phyloP scores from a whole-genome alignment of 495 filamentous ascomycete species.

The Hypoxylon lienhwacheense region DNA sequence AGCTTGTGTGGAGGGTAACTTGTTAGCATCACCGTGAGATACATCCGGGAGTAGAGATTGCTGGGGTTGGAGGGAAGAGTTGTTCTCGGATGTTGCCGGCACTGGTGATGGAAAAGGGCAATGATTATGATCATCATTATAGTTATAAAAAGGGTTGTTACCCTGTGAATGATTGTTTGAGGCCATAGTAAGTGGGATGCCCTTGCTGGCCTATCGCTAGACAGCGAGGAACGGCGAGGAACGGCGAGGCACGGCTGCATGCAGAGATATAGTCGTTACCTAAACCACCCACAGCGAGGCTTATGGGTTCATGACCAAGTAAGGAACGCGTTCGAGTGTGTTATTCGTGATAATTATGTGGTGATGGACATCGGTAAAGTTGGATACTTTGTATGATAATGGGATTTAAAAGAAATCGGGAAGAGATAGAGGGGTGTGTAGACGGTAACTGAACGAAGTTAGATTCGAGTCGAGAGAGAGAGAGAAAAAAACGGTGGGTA shows the following conservation, averaged over 20 bases:
- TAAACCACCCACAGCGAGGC: background rate
- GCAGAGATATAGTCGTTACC: slow-evolving; percentile 11
- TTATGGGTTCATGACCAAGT: slow-evolving; percentile 26
- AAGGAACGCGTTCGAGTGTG: slow-evolving; percentile 1
- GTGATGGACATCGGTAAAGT: slow-evolving; percentile 7
- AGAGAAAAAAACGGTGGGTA: background rate
- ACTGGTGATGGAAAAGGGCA: background rate
- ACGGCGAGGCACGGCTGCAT: slow-evolving; percentile 20
- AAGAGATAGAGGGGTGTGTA: background rate
- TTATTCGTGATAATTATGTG: slow-evolving; percentile 8
- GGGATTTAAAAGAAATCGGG: background rate
- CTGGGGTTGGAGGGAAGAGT: slow-evolving; percentile 1
- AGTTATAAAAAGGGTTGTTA: slow-evolving; percentile 17
- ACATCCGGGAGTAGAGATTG: slow-evolving; percentile 6
- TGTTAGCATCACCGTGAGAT: slow-evolving; percentile 20
- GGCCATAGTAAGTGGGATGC: slow-evolving; percentile 26
- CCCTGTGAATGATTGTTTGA: slow-evolving; percentile 26
- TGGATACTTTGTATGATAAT: background rate
- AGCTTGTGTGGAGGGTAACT: slow-evolving; percentile 10
- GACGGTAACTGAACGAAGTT: background rate
- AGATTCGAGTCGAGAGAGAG: background rate
- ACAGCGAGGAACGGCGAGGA: slow-evolving; percentile 11
- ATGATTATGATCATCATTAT: too few relatives aligned
- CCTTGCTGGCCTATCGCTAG: slow-evolving; percentile 14
- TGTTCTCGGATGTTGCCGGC: slow-evolving; percentile 5